Evolutionary conservation across 176 grass and related monocot species (phyloP).

Genomic region (Zoysia japonica): DNA sequence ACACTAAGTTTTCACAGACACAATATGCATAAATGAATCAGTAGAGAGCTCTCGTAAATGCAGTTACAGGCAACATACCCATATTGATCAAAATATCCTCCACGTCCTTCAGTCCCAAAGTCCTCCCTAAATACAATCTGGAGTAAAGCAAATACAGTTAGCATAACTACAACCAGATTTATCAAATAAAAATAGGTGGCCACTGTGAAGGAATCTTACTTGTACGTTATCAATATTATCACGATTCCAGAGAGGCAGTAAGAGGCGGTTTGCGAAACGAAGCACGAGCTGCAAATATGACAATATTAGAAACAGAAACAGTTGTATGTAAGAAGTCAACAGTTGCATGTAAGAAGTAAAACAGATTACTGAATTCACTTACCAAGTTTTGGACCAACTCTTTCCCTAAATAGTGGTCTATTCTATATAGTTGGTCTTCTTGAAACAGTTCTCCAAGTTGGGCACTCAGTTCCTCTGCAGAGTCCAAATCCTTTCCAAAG

Average conservation of each 20-base stretch:
- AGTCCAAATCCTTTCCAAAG: conserved; percentile 82
- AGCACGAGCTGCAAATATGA: conserved; percentile 69
- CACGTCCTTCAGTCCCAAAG: conserved; percentile 92
- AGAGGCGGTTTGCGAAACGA: conserved; percentile 82
- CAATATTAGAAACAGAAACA: conserved; percentile 20
- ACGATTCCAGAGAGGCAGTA: conserved; percentile 84
- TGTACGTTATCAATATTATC: conserved; percentile 88
- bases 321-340: conserved; percentile 13
- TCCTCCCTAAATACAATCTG: conserved; percentile 97
- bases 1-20: conserved; percentile 6
- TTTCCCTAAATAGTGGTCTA: conserved; percentile 94
- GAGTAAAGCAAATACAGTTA: conserved; percentile 20
- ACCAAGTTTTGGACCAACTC: conserved; percentile 95
- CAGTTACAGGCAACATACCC: conserved; percentile 60
- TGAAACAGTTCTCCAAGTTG: conserved; percentile 76
- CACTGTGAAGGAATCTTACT: conserved; percentile 37
- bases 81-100: conserved; percentile 95
- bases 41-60: conserved; percentile 6
- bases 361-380: conserved; percentile 20
- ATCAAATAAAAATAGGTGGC: conserved; percentile 12
- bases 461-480: conserved; percentile 77
- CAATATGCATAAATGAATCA: not conserved
- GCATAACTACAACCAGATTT: not conserved
- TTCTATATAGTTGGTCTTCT: conserved; percentile 83
- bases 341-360: conserved; percentile 22